phyloP scores from a whole-genome alignment of 306 rosid species.

The Gynostemma pentaphyllum region DNA sequence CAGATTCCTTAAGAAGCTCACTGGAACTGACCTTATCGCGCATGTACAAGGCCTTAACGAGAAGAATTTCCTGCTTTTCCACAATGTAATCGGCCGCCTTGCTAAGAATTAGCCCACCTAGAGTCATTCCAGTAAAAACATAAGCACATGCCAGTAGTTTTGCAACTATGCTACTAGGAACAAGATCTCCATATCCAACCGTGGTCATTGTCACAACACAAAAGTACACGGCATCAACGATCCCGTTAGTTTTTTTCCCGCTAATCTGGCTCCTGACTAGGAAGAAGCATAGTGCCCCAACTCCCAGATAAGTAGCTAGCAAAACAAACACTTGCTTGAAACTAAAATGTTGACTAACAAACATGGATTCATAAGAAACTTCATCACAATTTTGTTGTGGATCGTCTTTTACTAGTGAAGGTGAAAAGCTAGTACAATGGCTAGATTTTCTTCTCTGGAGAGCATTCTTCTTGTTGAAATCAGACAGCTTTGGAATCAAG shows the following conservation, averaged over 20 bases:
- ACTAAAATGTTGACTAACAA: constrained; percentile 21
- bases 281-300: constrained; percentile 60
- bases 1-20: constrained; percentile 36
- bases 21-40: constrained; percentile 16
- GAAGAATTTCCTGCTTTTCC: constrained; percentile 56
- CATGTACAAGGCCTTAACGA: constrained; percentile 36
- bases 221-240: constrained; percentile 67
- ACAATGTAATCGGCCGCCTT: constrained; percentile 72
- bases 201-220: constrained; percentile 89
- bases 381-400: constrained; percentile 14
- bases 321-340: constrained; percentile 30
- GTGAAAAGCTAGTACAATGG: constrained; percentile 9
- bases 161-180: constrained; percentile 42
- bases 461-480: constrained; percentile 26
- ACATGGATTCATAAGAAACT: neutral
- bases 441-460: constrained; percentile 31
- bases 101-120: constrained; percentile 53
- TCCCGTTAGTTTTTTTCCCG: constrained; percentile 46
- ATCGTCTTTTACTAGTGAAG: constrained; percentile 16
- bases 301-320: constrained; percentile 43
- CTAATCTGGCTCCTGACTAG: constrained; percentile 37
- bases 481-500: constrained; percentile 34
- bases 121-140: constrained; percentile 68
- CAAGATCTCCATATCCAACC: constrained; percentile 89
- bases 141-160: constrained; percentile 62